Base-by-base conservation (phyloP, 1,284 basidiomycete genomes). In the Sparassis latifolia region DNA sequence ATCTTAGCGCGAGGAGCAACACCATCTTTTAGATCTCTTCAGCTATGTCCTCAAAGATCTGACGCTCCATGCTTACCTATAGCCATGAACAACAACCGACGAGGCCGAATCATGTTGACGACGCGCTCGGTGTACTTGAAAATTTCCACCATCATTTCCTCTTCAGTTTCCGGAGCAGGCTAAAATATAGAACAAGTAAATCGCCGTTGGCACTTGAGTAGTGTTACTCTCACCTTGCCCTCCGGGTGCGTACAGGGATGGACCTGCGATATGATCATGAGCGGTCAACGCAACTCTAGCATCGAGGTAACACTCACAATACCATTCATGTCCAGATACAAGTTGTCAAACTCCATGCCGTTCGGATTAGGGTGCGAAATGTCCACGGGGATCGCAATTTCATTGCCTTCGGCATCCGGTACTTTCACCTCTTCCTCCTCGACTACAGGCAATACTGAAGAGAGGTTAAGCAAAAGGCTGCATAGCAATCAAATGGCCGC, bases 201-300 rank as follows among this genome's bases (percentile, higher is more conserved):
- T 10, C 20, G 20, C 20, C 20, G 20, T 20, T 20, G 20, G 20
- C 20, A 20, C 20, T 20, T 20, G 20, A 20, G 20, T 20, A 20
- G 20, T 20, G 20, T 20, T 20, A 20, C 20, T 20, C 75, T 47
- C 52, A 82, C 89, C 77, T 90, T 93, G 61, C 94, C 95, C 69
- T 98, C 96, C 0, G 96, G 96, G 68, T 98, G 96, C 0, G 96
- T 98, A 82, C 96, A 98, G 4, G 96, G 96, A 72, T 99, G 96
- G 29, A 98, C 95, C 87, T 90, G 54, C 9, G n/a, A 51, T 42
- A 47, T 35, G 45, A 40, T 33, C 43, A 41, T 51, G 39, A 52
- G 40, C 47, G 49, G 42, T 53, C 9, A 45, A 31, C 45, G 43
- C 30, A 44, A 28, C 46, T 51, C 27, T 33, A 44, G 38, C 41